A percentile compares a stretch with the other conserved stretches of the same genome.
Conservation (phyloP, 2,329 filamentous ascomycete genomes). For the Alternaria gansuensis region DNA sequence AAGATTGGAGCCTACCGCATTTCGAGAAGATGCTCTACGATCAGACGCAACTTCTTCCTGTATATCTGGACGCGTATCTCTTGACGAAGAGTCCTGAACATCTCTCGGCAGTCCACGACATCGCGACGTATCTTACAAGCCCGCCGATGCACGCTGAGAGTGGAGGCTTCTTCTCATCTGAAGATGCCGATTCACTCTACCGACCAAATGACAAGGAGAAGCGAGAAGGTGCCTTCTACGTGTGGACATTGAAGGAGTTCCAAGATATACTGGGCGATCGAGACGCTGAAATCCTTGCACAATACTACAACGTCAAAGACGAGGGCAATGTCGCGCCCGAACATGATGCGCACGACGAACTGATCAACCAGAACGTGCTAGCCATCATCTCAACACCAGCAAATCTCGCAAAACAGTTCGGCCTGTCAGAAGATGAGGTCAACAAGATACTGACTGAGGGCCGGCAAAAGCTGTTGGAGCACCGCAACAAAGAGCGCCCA, state of each 20-base stretch:
- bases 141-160: conserved; percentile 70
- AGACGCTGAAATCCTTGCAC: conserved; percentile 76
- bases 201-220: conserved; percentile 79
- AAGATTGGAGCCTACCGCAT: conserved; percentile 92
- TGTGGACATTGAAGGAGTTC: conserved; percentile 91
- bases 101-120: conserved; percentile 78
- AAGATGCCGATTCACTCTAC: conserved; percentile 86
- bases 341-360: conserved; percentile 90
- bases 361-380: conserved; percentile 91
- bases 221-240: conserved; percentile 90
- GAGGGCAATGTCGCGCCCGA: conserved; percentile 86
- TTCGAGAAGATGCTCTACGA: conserved; percentile 98
- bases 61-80: conserved; percentile 88
- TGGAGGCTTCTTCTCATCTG: conserved; percentile 86
- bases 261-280: conserved; percentile 75
- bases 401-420: conserved; percentile 78
- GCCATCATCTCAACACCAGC: conserved; percentile 72
- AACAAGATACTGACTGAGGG: conserved; percentile 72
- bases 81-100: conserved; percentile 74
- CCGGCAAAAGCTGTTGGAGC: conserved; percentile 71
- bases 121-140: conserved; percentile 85
- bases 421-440: conserved; percentile 74
- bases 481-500: conserved; percentile 77
- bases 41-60: conserved; percentile 82
- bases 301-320: conserved; percentile 82